Conservation (phyloP, 306 rosid species). For the Quercus robur region DNA sequence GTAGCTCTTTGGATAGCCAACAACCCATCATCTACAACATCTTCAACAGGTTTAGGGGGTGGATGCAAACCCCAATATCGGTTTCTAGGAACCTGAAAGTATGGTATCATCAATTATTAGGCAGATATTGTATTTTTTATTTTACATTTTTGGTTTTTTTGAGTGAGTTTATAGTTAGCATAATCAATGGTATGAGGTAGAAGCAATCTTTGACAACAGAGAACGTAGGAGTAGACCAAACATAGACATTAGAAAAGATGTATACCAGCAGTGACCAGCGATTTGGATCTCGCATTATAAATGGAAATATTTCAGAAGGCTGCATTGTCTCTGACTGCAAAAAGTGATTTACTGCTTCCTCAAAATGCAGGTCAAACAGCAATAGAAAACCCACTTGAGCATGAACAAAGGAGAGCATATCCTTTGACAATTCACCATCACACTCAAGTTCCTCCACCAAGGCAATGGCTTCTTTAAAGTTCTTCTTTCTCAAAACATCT, state of each 20-base stretch:
- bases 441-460: constrained; percentile 87
- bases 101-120: too few relatives aligned
- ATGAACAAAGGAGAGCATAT: constrained; percentile 88
- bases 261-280: constrained; percentile 97
- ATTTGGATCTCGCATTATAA: constrained; percentile 94
- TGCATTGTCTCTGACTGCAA: constrained; percentile 87
- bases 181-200: constrained; percentile 7
- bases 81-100: constrained; percentile 87
- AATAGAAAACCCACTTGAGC: constrained; percentile 98
- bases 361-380: constrained; percentile 91
- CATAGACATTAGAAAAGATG: constrained; percentile 5
- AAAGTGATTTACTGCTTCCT: constrained; percentile 96
- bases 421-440: constrained; percentile 86
- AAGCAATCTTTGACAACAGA: not conserved
- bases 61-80: constrained; percentile 99
- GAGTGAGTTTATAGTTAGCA: constrained; percentile 4
- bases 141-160: not conserved
- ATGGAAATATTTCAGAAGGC: constrained; percentile 96
- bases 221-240: not conserved
- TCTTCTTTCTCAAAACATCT: constrained; percentile 82
- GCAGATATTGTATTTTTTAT: not conserved
- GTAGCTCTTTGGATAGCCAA: constrained; percentile 90
- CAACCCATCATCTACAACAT: constrained; percentile 90
- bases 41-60: constrained; percentile 96
- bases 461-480: constrained; percentile 78